A percentile compares a stretch with the other conserved stretches of the same genome.
These are phyloP conservation scores for Platanus orientalis DNA, from an alignment of 164 flowering plant genomes.

Conservation along the genomic window DNA sequence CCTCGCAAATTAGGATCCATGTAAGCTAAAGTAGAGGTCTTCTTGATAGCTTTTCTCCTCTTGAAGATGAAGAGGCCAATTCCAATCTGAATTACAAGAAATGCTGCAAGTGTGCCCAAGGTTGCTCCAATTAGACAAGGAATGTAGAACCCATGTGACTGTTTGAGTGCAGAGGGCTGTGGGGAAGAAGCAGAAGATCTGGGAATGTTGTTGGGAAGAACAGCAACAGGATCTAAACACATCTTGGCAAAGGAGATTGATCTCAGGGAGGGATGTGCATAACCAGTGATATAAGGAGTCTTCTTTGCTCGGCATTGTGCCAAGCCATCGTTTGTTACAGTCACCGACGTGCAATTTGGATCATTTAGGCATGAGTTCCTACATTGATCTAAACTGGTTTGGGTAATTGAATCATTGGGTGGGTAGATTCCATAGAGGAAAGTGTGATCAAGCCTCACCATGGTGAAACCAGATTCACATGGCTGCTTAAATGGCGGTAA, in stretches of 20 bases:
- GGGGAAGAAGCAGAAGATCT: slow-evolving; percentile 12
- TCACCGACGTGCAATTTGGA: slow-evolving; percentile 53
- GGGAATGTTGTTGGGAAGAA: slow-evolving; percentile 19
- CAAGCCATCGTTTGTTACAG: slow-evolving; percentile 53
- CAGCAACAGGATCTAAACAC: slow-evolving; percentile 65
- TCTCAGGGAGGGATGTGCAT: slow-evolving; percentile 37
- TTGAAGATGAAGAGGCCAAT: slow-evolving; percentile 32
- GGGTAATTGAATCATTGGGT: slow-evolving; percentile 37
- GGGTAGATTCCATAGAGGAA: slow-evolving; percentile 62
- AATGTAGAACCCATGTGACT: slow-evolving; percentile 20
- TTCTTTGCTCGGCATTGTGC: slow-evolving; percentile 40
- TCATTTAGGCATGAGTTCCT: slow-evolving; percentile 39
- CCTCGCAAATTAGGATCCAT: slow-evolving; percentile 28
- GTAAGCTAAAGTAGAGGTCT: slow-evolving; percentile 20
- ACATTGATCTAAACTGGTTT: slow-evolving; percentile 38
- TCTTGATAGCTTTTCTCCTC: slow-evolving; percentile 26
- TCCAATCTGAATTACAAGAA: slow-evolving; percentile 43
- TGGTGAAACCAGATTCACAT: slow-evolving; percentile 36
- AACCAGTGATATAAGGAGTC: slow-evolving; percentile 49
- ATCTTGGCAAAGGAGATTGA: slow-evolving; percentile 56
- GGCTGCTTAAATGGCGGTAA: slow-evolving; percentile 33
- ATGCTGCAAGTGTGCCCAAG: slow-evolving; percentile 30
- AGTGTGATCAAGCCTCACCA: slow-evolving; percentile 38
- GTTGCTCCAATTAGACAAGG: slow-evolving; percentile 49
- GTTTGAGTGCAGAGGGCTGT: slow-evolving; percentile 6